A percentile compares a stretch with the other conserved stretches of the same genome.
Evolutionary conservation across 805 yeast species (phyloP).

Genomic region (Pichia membranifaciens): DNA sequence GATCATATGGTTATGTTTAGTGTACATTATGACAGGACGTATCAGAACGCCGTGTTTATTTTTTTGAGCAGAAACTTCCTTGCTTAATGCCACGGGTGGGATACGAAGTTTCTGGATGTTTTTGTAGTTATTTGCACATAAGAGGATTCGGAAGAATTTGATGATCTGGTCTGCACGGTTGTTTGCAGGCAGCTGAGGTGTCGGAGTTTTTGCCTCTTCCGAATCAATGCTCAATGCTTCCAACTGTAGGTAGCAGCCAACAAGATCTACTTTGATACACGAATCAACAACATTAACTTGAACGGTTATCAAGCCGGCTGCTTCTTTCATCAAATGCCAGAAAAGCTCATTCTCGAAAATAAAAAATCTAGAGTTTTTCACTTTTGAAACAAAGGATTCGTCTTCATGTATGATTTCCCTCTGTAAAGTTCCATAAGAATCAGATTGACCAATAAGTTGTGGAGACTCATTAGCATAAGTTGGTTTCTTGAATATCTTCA

Average conservation of each 20-base stretch:
- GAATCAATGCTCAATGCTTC: slow-evolving; percentile 30
- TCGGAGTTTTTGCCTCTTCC: neutral
- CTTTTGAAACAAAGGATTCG: slow-evolving; percentile 41
- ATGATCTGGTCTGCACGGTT: slow-evolving; percentile 49
- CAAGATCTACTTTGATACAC: slow-evolving; percentile 58
- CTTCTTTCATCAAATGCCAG: slow-evolving; percentile 71
- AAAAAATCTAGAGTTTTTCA: slow-evolving; percentile 62
- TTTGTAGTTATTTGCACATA: slow-evolving; percentile 52
- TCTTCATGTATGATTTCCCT: slow-evolving; percentile 6
- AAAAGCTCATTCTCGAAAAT: slow-evolving; percentile 88
- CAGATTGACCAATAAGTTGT: slow-evolving; percentile 12
- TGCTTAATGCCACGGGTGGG: slow-evolving; percentile 43
- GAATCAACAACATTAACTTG: slow-evolving; percentile 62
- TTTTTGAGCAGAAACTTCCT: slow-evolving; percentile 14
- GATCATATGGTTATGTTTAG: slow-evolving; percentile 45
- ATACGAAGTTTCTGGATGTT: slow-evolving; percentile 38
- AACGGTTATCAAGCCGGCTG: slow-evolving; percentile 58
- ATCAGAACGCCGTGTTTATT: slow-evolving; percentile 34
- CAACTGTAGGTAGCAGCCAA: slow-evolving; percentile 64
- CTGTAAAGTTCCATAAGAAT: slow-evolving; percentile 5
- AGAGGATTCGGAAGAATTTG: slow-evolving; percentile 49
- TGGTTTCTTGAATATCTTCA: slow-evolving; percentile 39
- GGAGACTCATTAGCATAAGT: slow-evolving; percentile 12
- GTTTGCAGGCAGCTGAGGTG: slow-evolving; percentile 23
- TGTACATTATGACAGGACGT: slow-evolving; percentile 53